Percentiles rank a stretch among this genome's conserved stretches.
These are phyloP conservation scores for Cyclotella sp. DNA, from an alignment of 108 stramenopile genomes.

Conservation along the genomic window DNA sequence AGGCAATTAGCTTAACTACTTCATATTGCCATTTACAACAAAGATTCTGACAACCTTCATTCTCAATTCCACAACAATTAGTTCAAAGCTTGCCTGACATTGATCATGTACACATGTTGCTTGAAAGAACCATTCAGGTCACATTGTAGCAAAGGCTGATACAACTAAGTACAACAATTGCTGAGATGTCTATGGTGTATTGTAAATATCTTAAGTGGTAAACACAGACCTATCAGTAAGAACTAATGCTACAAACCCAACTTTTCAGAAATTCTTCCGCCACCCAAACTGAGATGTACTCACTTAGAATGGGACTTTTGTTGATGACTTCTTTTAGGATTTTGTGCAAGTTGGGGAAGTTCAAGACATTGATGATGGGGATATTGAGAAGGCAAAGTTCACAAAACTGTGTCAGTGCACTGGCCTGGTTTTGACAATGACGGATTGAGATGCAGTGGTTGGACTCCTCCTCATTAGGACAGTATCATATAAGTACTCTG, in stretches of 20 bases:
- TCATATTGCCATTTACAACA: not conserved
- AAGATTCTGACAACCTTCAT: not conserved
- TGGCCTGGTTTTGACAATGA: not conserved
- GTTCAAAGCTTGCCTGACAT: conserved; percentile 71
- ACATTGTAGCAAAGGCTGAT: not conserved
- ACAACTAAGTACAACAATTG: too few species aligned
- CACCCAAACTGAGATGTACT: not conserved
- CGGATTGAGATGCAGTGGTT: conserved; percentile 1
- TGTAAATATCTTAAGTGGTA: too few species aligned
- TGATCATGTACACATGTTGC: conserved; percentile 76
- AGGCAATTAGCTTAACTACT: not conserved
- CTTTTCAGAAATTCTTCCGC: too few species aligned
- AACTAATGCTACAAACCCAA: too few species aligned
- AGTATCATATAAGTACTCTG: conserved; percentile 4
- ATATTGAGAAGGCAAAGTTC: conserved; percentile 42
- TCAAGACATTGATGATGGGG: conserved; percentile 18
- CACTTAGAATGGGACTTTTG: conserved; percentile 16
- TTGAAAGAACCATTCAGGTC: not conserved
- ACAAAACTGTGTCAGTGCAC: conserved; percentile 10
- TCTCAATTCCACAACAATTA: not conserved
- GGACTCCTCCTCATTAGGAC: not conserved
- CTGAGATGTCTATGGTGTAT: not conserved
- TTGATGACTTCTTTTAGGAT: conserved; percentile 56
- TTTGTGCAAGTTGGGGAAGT: conserved; percentile 55
- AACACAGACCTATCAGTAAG: too few species aligned